A percentile compares a stretch with the other conserved stretches of the same genome.
Conservation (phyloP, 441 rosid genomes). For the Euphorbia schlechtendalii region DNA sequence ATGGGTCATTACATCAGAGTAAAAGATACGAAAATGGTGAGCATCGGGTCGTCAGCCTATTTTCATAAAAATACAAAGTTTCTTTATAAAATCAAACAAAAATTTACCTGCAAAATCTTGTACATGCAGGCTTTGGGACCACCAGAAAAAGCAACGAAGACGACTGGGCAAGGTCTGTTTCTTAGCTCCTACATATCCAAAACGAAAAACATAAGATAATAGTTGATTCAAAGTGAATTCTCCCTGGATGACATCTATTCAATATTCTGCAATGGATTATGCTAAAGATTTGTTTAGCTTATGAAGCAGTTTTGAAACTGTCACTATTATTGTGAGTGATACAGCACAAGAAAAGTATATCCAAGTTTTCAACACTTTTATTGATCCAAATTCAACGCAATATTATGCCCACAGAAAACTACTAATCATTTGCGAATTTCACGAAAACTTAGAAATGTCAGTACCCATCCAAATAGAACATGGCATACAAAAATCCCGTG, state of each 20-base stretch:
- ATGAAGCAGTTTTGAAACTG: constrained; percentile 15
- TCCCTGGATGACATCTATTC: too few relatives aligned
- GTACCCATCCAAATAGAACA: too few relatives aligned
- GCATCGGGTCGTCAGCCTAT: neutral
- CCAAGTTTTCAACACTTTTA: neutral
- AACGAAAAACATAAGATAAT: neutral
- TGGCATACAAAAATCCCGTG: neutral
- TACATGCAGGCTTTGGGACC: constrained; percentile 87
- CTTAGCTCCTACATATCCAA: constrained; percentile 49
- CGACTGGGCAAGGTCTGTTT: constrained; percentile 61
- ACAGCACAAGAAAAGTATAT: neutral
- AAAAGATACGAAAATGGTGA: too few relatives aligned
- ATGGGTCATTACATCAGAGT: too few relatives aligned
- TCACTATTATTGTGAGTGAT: constrained; percentile 2
- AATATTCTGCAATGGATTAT: too few relatives aligned
- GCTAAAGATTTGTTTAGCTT: too few relatives aligned
- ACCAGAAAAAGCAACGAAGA: constrained; percentile 75
- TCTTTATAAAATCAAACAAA: neutral
- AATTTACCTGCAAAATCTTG: constrained; percentile 67
- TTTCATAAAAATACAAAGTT: neutral
- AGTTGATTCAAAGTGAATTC: neutral
- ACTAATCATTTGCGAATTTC: too few relatives aligned
- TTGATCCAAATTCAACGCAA: neutral
- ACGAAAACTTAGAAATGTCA: too few relatives aligned
- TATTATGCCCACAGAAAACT: neutral